Conservation (phyloP, 2,329 filamentous ascomycete genomes). For the Xylariaceae sp. region DNA sequence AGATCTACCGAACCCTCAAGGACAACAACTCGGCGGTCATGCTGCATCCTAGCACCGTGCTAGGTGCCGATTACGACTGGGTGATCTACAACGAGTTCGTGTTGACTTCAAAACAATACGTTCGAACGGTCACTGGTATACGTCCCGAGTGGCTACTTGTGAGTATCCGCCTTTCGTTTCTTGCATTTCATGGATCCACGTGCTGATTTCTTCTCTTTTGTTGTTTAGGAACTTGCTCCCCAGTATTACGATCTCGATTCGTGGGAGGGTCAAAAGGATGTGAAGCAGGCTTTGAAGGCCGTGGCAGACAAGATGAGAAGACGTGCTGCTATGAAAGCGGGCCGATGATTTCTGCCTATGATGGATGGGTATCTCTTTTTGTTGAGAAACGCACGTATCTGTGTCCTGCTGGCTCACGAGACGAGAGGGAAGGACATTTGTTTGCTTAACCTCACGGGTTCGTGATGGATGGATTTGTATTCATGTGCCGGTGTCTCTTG, state of each 20-base stretch:
- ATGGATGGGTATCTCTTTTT: too few species aligned
- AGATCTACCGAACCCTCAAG: constrained; percentile 93
- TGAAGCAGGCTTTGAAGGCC: constrained; percentile 61
- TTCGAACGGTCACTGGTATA: constrained; percentile 86
- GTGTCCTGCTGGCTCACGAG: too few species aligned
- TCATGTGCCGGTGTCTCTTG: too few species aligned
- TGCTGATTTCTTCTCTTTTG: constrained; percentile 33
- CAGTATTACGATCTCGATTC: constrained; percentile 81
- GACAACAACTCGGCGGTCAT: constrained; percentile 92
- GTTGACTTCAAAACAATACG: constrained; percentile 95
- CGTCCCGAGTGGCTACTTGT: constrained; percentile 92
- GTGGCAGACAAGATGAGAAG: constrained; percentile 56
- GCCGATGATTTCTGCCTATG: too few species aligned
- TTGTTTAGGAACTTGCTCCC: constrained; percentile 84
- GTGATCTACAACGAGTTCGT: constrained; percentile 98
- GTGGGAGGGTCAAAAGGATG: constrained; percentile 76
- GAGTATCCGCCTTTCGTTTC: constrained; percentile 32
- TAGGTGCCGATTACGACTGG: constrained; percentile 89
- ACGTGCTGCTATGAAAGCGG: constrained; percentile 51
- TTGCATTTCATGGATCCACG: background rate
- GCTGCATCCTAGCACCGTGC: constrained; percentile 86
- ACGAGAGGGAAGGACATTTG: too few species aligned
- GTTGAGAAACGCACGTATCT: too few species aligned
- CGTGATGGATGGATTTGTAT: too few species aligned
- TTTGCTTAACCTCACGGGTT: too few species aligned